These are phyloP conservation scores for Funneliformis caledonium DNA, from an alignment of 371 early-diverging fungal genomes.

Conservation along the genomic window DNA sequence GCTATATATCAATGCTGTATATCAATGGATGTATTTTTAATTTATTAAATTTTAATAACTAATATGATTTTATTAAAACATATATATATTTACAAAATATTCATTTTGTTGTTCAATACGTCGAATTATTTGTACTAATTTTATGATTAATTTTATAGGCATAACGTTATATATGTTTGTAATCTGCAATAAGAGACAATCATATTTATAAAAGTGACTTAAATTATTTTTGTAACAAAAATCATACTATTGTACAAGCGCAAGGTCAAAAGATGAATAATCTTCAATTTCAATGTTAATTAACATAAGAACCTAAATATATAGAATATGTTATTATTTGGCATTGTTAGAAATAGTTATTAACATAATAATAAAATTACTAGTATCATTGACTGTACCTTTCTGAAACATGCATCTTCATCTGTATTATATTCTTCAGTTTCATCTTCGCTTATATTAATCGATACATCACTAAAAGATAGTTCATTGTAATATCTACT, in stretches of 20 bases:
- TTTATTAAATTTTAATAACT: no score
- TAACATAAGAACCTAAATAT: no score
- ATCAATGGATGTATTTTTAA: no score
- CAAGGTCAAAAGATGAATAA: no score
- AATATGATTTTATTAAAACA: background rate
- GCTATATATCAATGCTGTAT: no score
- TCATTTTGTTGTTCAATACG: background rate
- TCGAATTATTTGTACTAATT: background rate
- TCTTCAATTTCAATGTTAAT: no score
- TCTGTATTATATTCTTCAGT: background rate
- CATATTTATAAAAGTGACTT: no score
- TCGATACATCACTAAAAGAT: slow-evolving; percentile 10
- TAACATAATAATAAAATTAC: background rate
- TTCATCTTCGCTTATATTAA: background rate
- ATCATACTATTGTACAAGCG: no score
- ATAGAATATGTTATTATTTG: background rate
- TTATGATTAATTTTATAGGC: background rate
- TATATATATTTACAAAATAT: slow-evolving; percentile 2
- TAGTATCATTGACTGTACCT: no score
- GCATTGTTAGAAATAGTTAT: no score
- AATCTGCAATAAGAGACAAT: background rate
- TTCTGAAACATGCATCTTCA: slow-evolving; percentile 5
- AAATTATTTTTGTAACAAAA: no score
- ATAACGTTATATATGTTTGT: background rate
- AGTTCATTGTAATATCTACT: slow-evolving; percentile 2